Evolutionary conservation across 2,329 filamentous ascomycete species (phyloP).

Genomic region (Cladosporium colombiae): DNA sequence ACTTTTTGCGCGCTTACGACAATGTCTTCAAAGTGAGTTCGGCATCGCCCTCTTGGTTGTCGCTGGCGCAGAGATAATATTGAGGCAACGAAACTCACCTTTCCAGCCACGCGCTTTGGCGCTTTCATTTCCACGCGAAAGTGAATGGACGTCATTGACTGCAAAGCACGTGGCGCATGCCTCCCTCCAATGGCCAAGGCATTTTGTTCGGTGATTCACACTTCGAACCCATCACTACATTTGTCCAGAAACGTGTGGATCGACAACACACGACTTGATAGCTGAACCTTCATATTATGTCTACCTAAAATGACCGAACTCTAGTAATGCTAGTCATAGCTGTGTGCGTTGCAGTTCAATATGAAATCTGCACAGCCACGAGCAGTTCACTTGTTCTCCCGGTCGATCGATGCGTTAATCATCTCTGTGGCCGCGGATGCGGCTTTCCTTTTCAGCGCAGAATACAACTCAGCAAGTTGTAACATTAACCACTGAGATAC

Average conservation of each 20-base stretch:
- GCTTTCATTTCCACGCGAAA: too few species aligned
- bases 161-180: not conserved
- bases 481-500: not conserved
- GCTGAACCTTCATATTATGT: not conserved
- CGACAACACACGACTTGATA: not conserved
- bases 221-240: too few species aligned
- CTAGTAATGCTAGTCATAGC: not conserved
- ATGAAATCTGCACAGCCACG: not conserved
- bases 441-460: not conserved
- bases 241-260: not conserved
- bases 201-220: too few species aligned
- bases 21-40: not conserved
- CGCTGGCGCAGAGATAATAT: too few species aligned
- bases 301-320: not conserved
- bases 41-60: not conserved
- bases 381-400: not conserved
- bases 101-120: too few species aligned
- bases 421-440: conserved; percentile 15
- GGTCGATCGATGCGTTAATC: not conserved
- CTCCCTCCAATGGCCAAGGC: not conserved
- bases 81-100: not conserved
- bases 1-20: not conserved
- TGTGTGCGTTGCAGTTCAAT: not conserved
- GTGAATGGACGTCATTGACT: not conserved
- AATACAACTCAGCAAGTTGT: conserved; percentile 2